Base-by-base conservation (phyloP, 495 filamentous ascomycete genomes). In the Chlorociboria aeruginascens region DNA sequence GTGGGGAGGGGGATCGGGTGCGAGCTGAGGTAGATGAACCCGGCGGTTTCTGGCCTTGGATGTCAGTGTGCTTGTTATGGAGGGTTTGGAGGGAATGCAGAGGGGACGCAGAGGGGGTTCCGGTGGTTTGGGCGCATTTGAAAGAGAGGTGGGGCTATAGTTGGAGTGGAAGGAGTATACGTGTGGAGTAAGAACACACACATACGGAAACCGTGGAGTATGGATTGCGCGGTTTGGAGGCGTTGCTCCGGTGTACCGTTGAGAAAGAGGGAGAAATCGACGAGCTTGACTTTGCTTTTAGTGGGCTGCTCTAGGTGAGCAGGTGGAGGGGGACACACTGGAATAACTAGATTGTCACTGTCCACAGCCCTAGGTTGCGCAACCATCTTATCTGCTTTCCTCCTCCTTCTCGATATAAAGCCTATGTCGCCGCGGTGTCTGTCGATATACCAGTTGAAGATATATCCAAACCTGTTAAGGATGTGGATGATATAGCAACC, bases 11-110 rank as follows among this genome's bases (percentile, higher is more conserved):
- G 70, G 46, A 97, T 84, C 28, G 76, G 68, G 57, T 86, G 82
- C 59, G 89, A 79, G 43, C 78, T 84, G 37, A 97, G 77, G 64
- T 96, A 97, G 58, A 95, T 75, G 65, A 96, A 97, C 31, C 90
- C 90, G 4, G 86, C 85, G 8, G 73, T 80, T 48, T 84, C 20
- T 25, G 20, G 20, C 2, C 2, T 25, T 4, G 20, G 1, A 4
- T 25, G 20, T 25, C 4, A 25, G 20, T 25, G 20, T 25, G 20
- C 4, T 25, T 25, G 20, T 25, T 25, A 2, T 25, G 1, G 20
- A 25, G 20, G 20, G 20, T 25, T 25, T 4, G 4, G 20, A n/a
- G 20, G 20, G 4, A 25, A 25, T 25, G 20, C 1, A 25, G 20
- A 25, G 1, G 20, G 20, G 20, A 4, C 2, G 20, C 4, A 25